phyloP scores from a whole-genome alignment of 2,329 filamentous ascomycete genomes.

The Pyrenophora tritici-repentis region DNA sequence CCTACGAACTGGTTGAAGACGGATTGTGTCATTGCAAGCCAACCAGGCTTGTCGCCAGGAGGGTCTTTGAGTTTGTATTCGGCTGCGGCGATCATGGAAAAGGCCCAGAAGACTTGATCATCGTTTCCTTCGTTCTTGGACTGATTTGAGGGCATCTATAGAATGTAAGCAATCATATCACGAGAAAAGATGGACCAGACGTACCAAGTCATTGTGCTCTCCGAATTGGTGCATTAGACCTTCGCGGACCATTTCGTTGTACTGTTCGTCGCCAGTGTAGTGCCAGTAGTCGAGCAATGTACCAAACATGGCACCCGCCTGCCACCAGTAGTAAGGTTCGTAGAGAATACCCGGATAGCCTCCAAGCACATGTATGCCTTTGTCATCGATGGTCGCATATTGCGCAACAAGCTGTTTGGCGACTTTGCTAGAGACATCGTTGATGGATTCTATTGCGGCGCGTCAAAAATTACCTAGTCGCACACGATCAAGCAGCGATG shows the following conservation, averaged over 20 bases:
- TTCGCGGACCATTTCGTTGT: slow-evolving; percentile 69
- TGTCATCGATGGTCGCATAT: slow-evolving; percentile 58
- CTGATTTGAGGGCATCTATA: slow-evolving; percentile 42
- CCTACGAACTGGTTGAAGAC: slow-evolving; percentile 46
- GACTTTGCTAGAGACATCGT: slow-evolving; percentile 51
- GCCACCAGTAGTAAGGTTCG: slow-evolving; percentile 68
- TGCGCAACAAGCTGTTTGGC: slow-evolving; percentile 57
- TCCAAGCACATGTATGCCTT: slow-evolving; percentile 46
- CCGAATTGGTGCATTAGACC: slow-evolving; percentile 42
- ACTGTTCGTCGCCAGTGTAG: slow-evolving; percentile 74
- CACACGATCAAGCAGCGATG: background rate
- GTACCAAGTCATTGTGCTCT: slow-evolving; percentile 35
- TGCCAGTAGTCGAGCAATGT: slow-evolving; percentile 83
- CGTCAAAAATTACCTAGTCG: slow-evolving; percentile 2
- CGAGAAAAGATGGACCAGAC: background rate
- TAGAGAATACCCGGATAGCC: slow-evolving; percentile 52
- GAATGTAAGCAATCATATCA: slow-evolving; percentile 1
- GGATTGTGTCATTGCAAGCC: slow-evolving; percentile 51
- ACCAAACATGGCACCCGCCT: slow-evolving; percentile 72
- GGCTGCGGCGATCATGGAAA: slow-evolving; percentile 61
- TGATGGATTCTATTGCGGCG: slow-evolving; percentile 50
- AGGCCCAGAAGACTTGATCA: slow-evolving; percentile 64
- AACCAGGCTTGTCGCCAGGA: slow-evolving; percentile 47
- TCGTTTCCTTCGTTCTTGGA: slow-evolving; percentile 58
- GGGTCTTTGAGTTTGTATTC: slow-evolving; percentile 56